These are phyloP conservation scores for Melanopsichium pennsylvanicum DNA, from an alignment of 1,284 basidiomycete genomes.

Conservation along the genomic window DNA sequence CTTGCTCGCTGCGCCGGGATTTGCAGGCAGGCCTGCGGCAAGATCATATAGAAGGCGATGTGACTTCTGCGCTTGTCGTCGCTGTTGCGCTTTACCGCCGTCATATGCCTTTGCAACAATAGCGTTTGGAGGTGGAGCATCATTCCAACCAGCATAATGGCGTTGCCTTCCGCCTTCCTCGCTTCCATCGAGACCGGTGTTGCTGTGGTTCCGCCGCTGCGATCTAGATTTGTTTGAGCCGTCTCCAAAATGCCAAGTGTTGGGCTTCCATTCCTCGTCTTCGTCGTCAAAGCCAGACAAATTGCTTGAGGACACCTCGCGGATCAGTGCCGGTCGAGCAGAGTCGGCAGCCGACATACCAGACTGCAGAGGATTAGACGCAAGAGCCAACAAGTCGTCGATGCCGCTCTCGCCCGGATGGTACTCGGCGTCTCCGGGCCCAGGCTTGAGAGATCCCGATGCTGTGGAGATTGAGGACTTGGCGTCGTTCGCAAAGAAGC, in stretches of 20 bases:
- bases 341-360: neutral
- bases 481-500: slow-evolving; percentile 42
- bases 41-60: slow-evolving; percentile 56
- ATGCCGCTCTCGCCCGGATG: slow-evolving; percentile 56
- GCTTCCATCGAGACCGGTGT: neutral
- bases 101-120: slow-evolving; percentile 54
- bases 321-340: slow-evolving; percentile 9
- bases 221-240: neutral
- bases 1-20: slow-evolving; percentile 58
- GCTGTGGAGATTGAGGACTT: slow-evolving; percentile 1
- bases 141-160: slow-evolving; percentile 54
- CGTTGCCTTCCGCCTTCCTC: neutral
- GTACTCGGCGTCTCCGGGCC: slow-evolving; percentile 19
- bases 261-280: slow-evolving; percentile 53
- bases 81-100: slow-evolving; percentile 28
- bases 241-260: slow-evolving; percentile 52
- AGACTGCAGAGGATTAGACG: slow-evolving; percentile 9
- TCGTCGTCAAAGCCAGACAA: slow-evolving; percentile 12
- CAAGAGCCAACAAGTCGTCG: slow-evolving; percentile 52
- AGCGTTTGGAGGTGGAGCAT: slow-evolving; percentile 41
- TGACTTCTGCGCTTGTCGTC: slow-evolving; percentile 30
- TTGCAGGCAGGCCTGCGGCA: slow-evolving; percentile 54
- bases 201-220: neutral
- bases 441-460: slow-evolving; percentile 7
- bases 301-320: slow-evolving; percentile 11